Evolutionary conservation across 1,284 basidiomycete genomes (phyloP).

Genomic region (Pseudozyma sp.): DNA sequence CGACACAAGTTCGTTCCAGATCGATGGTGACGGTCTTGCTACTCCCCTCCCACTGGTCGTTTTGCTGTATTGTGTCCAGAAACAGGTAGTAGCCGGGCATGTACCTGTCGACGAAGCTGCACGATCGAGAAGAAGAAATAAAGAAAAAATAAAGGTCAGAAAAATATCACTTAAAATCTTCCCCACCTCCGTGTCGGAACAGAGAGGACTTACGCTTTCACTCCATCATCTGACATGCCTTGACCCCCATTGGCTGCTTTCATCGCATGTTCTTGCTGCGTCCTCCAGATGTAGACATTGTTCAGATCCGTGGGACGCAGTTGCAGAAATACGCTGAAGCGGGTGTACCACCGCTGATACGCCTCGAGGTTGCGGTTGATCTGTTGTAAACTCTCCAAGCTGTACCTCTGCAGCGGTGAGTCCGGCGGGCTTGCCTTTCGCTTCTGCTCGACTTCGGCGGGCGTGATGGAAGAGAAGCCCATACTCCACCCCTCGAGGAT

Average conservation of each 20-base stretch:
- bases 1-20: constrained; percentile 22
- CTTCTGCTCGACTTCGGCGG: constrained; percentile 14
- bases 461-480: constrained; percentile 35
- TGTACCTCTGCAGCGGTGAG: constrained; percentile 22
- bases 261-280: constrained; percentile 48
- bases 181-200: not conserved
- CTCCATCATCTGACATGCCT: constrained; percentile 39
- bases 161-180: not conserved
- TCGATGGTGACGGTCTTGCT: constrained; percentile 45
- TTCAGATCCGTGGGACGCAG: constrained; percentile 34
- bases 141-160: not conserved
- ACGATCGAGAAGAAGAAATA: not conserved
- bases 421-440: not conserved
- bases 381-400: constrained; percentile 22
- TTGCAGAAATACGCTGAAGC: constrained; percentile 41
- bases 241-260: constrained; percentile 39
- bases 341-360: constrained; percentile 29
- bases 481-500: constrained; percentile 51
- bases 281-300: constrained; percentile 44
- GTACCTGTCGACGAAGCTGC: constrained; percentile 66
- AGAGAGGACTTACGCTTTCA: constrained; percentile 27
- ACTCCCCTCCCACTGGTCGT: constrained; percentile 32
- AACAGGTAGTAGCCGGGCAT: constrained; percentile 70
- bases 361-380: constrained; percentile 35
- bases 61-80: constrained; percentile 31